Conservation (phyloP, 306 rosid genomes). For the Acacia melanoxylon region DNA sequence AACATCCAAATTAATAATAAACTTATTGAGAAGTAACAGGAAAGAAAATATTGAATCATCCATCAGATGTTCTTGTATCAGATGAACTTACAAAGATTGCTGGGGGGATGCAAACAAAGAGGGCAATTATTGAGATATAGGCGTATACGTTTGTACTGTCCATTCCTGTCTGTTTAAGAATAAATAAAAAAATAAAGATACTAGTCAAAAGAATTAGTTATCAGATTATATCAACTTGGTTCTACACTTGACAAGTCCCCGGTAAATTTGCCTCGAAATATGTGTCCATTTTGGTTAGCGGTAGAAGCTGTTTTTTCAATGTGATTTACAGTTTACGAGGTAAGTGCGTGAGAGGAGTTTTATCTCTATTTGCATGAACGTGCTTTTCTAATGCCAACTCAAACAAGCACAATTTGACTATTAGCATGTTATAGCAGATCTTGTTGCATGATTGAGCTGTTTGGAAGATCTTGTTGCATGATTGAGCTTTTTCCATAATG, state of each 20-base stretch:
- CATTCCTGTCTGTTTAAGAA: slow-evolving; percentile 62
- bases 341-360: too few relatives aligned
- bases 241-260: slow-evolving; percentile 20
- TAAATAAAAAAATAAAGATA: not conserved
- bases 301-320: too few relatives aligned
- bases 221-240: not conserved
- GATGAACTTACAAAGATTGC: slow-evolving; percentile 56
- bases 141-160: slow-evolving; percentile 80
- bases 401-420: not conserved
- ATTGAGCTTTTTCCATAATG: too few relatives aligned
- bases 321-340: too few relatives aligned
- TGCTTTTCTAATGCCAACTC: too few relatives aligned
- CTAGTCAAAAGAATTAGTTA: not conserved
- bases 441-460: too few relatives aligned
- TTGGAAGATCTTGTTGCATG: too few relatives aligned
- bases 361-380: too few relatives aligned
- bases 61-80: not conserved
- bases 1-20: slow-evolving; percentile 12
- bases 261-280: slow-evolving; percentile 7
- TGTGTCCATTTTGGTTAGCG: not conserved
- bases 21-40: not conserved
- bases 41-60: not conserved
- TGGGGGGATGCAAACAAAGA: slow-evolving; percentile 68
- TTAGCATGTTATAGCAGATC: not conserved
- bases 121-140: slow-evolving; percentile 77